A percentile compares a stretch with the other conserved stretches of the same genome.
phyloP scores from a whole-genome alignment of 2,329 filamentous ascomycete species.

The Lojkania enalia region DNA sequence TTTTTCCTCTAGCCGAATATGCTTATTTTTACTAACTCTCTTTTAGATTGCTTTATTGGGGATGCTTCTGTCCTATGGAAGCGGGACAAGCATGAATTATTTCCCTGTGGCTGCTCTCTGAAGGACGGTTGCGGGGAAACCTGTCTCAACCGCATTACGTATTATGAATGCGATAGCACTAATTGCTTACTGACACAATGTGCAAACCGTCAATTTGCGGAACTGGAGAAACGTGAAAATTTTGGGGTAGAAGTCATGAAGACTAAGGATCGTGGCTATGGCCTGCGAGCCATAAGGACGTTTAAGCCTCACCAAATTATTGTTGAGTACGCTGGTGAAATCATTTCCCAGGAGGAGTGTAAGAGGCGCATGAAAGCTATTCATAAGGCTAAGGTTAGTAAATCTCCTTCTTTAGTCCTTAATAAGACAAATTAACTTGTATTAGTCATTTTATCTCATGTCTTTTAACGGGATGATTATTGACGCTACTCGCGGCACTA shows the following conservation, averaged over 20 bases:
- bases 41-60: conserved; percentile 82
- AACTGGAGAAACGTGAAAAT: conserved; percentile 71
- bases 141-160: conserved; percentile 95
- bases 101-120: conserved; percentile 57
- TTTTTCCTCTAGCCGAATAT: no score
- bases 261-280: conserved; percentile 84
- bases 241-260: conserved; percentile 95
- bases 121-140: conserved; percentile 84
- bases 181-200: conserved; percentile 85
- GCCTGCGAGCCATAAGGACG: conserved; percentile 84
- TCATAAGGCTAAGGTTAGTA: conserved; percentile 84
- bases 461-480: conserved; percentile 98
- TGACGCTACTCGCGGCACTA: conserved; percentile 92
- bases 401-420: conserved; percentile 1
- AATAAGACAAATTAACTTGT: conserved; percentile 19
- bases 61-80: conserved; percentile 81
- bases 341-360: conserved; percentile 92
- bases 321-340: conserved; percentile 97
- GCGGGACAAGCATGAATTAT: conserved; percentile 74
- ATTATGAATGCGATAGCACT: conserved; percentile 90
- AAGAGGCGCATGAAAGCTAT: conserved; percentile 89
- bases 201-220: conserved; percentile 84
- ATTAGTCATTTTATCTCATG: conserved; percentile 96
- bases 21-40: conserved; percentile 4
- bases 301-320: conserved; percentile 93